Conservation (phyloP, 1,284 basidiomycete genomes). For the Lignosus rhinocerotis region DNA sequence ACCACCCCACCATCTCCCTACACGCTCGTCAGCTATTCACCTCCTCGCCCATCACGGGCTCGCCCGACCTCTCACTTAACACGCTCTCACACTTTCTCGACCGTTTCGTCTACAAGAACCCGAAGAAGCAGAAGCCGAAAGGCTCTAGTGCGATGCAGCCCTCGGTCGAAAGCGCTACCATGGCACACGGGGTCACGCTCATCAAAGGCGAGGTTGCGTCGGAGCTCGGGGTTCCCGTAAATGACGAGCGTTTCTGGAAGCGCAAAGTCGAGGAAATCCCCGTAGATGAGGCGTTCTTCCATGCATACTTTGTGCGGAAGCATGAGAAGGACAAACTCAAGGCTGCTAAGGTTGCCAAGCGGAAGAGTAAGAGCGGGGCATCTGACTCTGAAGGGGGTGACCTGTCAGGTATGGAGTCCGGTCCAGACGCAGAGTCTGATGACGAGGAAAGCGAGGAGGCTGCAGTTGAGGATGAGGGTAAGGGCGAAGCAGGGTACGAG, state of each 20-base stretch:
- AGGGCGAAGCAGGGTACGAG: constrained; percentile 30
- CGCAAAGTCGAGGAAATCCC: constrained; percentile 77
- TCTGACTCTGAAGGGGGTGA: constrained; percentile 24
- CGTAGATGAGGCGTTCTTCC: constrained; percentile 84
- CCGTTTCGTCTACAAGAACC: constrained; percentile 91
- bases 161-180: constrained; percentile 61
- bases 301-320: constrained; percentile 67
- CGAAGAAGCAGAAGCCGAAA: constrained; percentile 80
- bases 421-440: constrained; percentile 26
- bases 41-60: constrained; percentile 73
- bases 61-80: constrained; percentile 89
- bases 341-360: constrained; percentile 45
- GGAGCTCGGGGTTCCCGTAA: constrained; percentile 56
- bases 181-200: constrained; percentile 70
- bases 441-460: constrained; percentile 25
- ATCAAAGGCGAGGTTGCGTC: constrained; percentile 64
- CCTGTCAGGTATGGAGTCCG: constrained; percentile 37
- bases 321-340: constrained; percentile 52
- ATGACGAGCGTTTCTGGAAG: constrained; percentile 80
- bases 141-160: constrained; percentile 96
- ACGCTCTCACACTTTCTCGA: constrained; percentile 71
- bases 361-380: constrained; percentile 39
- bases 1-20: constrained; percentile 89
- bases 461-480: constrained; percentile 35
- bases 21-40: constrained; percentile 83